Evolutionary conservation across 164 flowering plant genomes (phyloP), one percentile per base, ranked within the genome.

Genomic region (Dillenia turbinata): DNA sequence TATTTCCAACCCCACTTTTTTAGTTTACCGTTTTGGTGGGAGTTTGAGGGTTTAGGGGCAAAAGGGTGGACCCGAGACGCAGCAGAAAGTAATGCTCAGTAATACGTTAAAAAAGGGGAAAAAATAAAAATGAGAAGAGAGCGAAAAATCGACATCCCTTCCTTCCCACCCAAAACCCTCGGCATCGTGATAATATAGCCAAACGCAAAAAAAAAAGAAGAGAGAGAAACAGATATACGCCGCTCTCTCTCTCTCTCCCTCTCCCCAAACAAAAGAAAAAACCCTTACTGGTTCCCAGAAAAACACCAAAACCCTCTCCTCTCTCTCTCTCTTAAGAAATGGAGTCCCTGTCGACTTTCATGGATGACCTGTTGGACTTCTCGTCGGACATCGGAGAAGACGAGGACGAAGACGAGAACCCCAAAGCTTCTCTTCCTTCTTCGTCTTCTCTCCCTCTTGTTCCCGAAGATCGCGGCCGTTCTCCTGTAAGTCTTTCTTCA

Each of bases 291-390:
- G 40, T 5, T 33, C 40, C 40, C 40, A 33, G 22, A 33, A 33
- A 33, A 33, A 33, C 40, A 33, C 40, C 6, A 33, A 33, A 33
- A 52, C 33, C 55, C 55, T 52, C 55, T 15, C 17, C 8, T 17
- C 26, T 17, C 8, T 6, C 4, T 9, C 26, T n/a, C 51, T 52
- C 49, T 45, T 16, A 26, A 54, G 46, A 47, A 51, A 80, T 77
- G 83, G 81, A 75, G 62, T 46, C 76, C 49, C 52, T 75, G n/a
- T 79, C 71, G 43, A 14, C 73, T 45, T 60, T 64, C 46, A 46
- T 75, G 51, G 84, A 83, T 14, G 77, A 71, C 60, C 68, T 83
- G 2, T 66, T 83, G 19, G 75, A 80, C 64, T 83, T 83, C 73
- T 60, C 74, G 10, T 71, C 75, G 5, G 83, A 82, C 68, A 45